Conservation (phyloP, 805 yeast genomes). For the Lachancea thermotolerans region DNA sequence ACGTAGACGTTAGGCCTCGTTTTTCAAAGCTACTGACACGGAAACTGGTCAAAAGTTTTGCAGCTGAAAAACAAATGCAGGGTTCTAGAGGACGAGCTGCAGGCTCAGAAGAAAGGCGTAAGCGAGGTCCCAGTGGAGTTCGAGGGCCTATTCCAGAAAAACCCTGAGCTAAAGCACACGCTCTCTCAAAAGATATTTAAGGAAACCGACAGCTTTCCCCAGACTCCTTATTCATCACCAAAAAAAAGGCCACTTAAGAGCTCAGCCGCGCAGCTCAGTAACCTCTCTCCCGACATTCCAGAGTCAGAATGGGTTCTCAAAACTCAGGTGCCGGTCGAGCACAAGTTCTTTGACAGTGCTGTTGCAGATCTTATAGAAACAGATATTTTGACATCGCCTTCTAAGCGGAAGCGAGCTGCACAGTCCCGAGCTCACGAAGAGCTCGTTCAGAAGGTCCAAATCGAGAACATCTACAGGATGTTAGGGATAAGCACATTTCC, state of each 20-base stretch:
- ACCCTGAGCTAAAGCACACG: neutral
- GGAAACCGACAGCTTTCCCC: neutral
- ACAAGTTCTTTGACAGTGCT: slow-evolving; percentile 23
- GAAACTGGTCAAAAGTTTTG: too few species aligned
- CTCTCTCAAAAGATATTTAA: neutral
- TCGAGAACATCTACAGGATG: slow-evolving; percentile 34
- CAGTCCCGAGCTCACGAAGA: slow-evolving; percentile 1
- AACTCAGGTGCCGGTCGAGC: slow-evolving; percentile 17
- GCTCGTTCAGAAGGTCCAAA: slow-evolving; percentile 15
- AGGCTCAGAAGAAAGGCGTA: too few species aligned
- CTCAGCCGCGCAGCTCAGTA: neutral
- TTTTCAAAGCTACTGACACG: too few species aligned
- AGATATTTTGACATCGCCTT: slow-evolving; percentile 24
- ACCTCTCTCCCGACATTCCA: slow-evolving; percentile 8
- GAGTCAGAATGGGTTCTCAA: slow-evolving; percentile 20
- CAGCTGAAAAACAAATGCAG: too few species aligned
- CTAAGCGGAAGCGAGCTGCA: slow-evolving; percentile 17
- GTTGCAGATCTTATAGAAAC: slow-evolving; percentile 20
- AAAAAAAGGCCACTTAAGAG: neutral
- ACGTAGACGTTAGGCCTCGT: too few species aligned
- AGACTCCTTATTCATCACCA: neutral
- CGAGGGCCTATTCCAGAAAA: too few species aligned
- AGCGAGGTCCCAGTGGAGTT: too few species aligned
- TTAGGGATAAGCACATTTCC: slow-evolving; percentile 38
- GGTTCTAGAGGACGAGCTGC: too few species aligned